These are phyloP conservation scores for Quercus robur DNA, from an alignment of 306 rosid species.

Conservation along the genomic window DNA sequence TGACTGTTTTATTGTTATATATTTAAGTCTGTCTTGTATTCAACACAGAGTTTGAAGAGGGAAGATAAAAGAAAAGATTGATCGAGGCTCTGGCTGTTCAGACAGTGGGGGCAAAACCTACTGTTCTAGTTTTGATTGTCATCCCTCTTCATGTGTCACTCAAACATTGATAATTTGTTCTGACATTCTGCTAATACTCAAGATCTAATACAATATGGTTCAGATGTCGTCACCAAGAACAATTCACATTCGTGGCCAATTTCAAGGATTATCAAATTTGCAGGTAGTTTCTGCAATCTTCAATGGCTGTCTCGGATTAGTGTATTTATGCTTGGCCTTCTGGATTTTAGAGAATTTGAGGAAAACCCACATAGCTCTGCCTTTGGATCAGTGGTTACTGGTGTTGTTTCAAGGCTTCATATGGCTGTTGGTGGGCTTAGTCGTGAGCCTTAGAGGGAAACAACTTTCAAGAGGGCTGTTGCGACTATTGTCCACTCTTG, in stretches of 20 bases:
- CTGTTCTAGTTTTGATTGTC: too few species aligned
- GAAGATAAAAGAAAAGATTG: too few species aligned
- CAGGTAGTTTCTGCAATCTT: conserved; percentile 37
- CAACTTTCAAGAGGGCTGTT: conserved; percentile 43
- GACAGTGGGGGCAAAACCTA: too few species aligned
- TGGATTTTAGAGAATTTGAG: conserved; percentile 46
- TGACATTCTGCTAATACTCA: conserved; percentile 22
- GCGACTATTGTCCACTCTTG: conserved; percentile 36
- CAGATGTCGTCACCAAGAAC: conserved; percentile 22
- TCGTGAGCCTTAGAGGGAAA: conserved; percentile 40
- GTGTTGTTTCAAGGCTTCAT: conserved; percentile 59
- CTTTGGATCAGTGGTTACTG: conserved; percentile 58
- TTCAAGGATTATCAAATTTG: conserved; percentile 28
- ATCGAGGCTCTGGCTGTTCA: too few species aligned
- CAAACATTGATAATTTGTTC: too few species aligned
- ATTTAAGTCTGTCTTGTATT: too few species aligned
- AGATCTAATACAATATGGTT: conserved; percentile 37
- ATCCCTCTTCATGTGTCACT: too few species aligned
- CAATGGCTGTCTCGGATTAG: conserved; percentile 46
- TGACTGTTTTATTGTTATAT: conserved; percentile 17
- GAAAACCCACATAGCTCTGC: conserved; percentile 29
- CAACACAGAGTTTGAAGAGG: too few species aligned
- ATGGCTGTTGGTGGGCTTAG: conserved; percentile 61
- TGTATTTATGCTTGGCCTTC: conserved; percentile 47
- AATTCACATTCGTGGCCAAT: conserved; percentile 4